Evolutionary conservation across 495 filamentous ascomycete species (phyloP).

Genomic region (Penicillium mononematosum): DNA sequence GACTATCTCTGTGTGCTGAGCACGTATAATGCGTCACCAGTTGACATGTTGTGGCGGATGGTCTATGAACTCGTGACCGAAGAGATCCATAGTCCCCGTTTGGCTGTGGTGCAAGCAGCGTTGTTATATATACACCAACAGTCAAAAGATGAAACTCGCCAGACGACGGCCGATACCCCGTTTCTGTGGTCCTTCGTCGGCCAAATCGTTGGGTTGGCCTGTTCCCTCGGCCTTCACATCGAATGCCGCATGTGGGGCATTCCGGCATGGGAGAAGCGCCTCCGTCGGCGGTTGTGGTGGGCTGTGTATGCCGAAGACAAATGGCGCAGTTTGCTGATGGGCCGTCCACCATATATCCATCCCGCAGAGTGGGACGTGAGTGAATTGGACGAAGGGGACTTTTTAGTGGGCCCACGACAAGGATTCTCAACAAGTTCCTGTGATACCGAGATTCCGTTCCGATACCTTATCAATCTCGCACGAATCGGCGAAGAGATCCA

Average conservation of each 20-base stretch:
- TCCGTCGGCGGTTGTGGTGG: constrained; percentile 85
- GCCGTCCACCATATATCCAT: constrained; percentile 78
- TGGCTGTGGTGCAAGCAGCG: constrained; percentile 36
- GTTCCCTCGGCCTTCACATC: constrained; percentile 71
- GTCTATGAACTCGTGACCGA: constrained; percentile 33
- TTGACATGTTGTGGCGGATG: constrained; percentile 34
- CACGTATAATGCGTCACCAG: constrained; percentile 31
- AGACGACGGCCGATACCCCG: constrained; percentile 30
- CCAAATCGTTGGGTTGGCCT: constrained; percentile 33
- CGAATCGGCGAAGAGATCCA: constrained; percentile 36
- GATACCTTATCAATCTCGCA: constrained; percentile 29
- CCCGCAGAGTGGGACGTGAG: constrained; percentile 80
- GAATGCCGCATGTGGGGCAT: constrained; percentile 89
- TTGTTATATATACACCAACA: constrained; percentile 35
- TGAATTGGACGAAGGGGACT: constrained; percentile 65
- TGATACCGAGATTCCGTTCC: constrained; percentile 28
- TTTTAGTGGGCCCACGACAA: constrained; percentile 36
- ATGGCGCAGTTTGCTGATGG: constrained; percentile 85
- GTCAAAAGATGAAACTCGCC: constrained; percentile 22
- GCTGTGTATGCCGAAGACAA: constrained; percentile 92
- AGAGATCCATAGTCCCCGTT: constrained; percentile 37
- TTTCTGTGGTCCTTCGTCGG: constrained; percentile 41
- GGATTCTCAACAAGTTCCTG: constrained; percentile 26
- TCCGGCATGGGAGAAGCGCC: constrained; percentile 78
- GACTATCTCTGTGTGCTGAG: constrained; percentile 32